phyloP scores from a whole-genome alignment of 176 grass and related monocot genomes.

The Phragmites australis region DNA sequence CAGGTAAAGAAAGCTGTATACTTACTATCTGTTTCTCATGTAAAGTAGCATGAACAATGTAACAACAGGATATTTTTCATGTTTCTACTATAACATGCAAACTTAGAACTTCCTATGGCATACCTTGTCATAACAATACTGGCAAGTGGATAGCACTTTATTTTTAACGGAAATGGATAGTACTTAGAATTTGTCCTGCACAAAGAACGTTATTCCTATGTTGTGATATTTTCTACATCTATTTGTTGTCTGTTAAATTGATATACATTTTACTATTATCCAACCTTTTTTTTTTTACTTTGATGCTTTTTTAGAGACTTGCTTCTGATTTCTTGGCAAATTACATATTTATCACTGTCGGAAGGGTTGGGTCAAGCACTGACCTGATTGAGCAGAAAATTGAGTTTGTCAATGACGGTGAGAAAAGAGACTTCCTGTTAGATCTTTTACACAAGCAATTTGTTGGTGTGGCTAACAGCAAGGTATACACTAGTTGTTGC shows the following conservation, averaged over 20 bases:
- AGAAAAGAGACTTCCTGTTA: constrained; percentile 66
- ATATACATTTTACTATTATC: constrained; percentile 3
- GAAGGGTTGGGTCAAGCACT: constrained; percentile 82
- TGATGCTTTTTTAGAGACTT: constrained; percentile 45
- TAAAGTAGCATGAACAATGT: not conserved
- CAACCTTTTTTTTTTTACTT: not conserved
- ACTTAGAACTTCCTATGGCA: not conserved
- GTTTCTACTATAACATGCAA: not conserved
- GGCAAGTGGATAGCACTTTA: not conserved
- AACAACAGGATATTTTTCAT: not conserved
- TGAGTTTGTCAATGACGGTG: constrained; percentile 56
- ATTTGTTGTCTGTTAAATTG: not conserved
- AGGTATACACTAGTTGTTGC: constrained; percentile 43
- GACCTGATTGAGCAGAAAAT: constrained; percentile 78
- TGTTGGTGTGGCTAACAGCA: constrained; percentile 36
- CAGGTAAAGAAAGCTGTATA: constrained; percentile 39
- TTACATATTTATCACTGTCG: constrained; percentile 82
- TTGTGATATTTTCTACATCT: not conserved
- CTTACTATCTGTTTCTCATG: not conserved
- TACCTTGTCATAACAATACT: not conserved
- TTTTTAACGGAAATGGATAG: not conserved
- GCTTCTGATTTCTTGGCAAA: constrained; percentile 77
- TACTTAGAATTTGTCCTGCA: not conserved
- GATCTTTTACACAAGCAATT: constrained; percentile 57
- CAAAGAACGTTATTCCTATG: not conserved